Conservation (phyloP, 345 rosid genomes). For the Capsella bursapastoris region DNA sequence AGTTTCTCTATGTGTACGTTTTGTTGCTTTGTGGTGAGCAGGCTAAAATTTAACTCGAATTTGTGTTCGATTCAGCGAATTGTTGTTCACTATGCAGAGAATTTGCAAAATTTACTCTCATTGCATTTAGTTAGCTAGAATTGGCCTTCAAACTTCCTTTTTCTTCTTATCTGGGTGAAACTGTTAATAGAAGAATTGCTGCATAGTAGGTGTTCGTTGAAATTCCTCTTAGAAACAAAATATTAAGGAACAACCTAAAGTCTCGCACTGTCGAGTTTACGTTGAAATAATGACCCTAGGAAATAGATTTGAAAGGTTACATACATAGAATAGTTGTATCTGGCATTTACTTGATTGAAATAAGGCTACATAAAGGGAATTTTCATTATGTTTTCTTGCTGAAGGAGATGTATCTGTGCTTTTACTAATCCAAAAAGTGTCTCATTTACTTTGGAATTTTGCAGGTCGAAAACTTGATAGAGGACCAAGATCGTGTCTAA, state of each 20-base stretch:
- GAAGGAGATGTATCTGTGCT: not conserved
- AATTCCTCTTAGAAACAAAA: slow-evolving; percentile 18
- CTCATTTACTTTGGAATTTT: not conserved
- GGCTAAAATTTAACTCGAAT: not conserved
- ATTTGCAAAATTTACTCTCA: not conserved
- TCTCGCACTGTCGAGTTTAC: no score
- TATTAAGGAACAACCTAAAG: no score
- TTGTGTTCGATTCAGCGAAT: slow-evolving; percentile 7
- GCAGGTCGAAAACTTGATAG: slow-evolving; percentile 4
- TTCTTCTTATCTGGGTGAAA: not conserved
- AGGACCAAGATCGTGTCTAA: not conserved
- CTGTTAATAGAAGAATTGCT: not conserved
- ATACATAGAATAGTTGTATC: no score
- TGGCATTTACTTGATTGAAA: not conserved
- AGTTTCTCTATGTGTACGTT: not conserved
- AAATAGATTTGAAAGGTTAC: no score
- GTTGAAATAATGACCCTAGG: no score
- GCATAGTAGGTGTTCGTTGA: slow-evolving; percentile 18
- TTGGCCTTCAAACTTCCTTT: not conserved
- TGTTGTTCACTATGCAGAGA: not conserved
- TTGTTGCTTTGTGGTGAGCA: not conserved
- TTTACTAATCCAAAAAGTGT: not conserved
- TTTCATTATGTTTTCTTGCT: not conserved
- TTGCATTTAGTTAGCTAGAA: slow-evolving; percentile 4
- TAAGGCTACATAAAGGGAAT: not conserved